Base-by-base conservation (phyloP, 352 stramenopile species). In the Phytophthora rubi region DNA sequence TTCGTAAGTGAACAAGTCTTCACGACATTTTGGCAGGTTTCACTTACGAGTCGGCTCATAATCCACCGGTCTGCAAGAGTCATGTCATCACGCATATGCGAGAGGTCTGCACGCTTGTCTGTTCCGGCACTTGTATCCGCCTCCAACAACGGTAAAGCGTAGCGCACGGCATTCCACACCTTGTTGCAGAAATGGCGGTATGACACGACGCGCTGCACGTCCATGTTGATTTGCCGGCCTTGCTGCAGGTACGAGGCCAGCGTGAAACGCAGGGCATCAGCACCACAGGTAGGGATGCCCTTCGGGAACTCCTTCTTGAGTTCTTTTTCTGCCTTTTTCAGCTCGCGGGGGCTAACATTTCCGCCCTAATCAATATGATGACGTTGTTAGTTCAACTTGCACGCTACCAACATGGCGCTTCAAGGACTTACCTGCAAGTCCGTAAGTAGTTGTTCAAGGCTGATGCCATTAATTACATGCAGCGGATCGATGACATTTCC, bases 401-500 rank as follows among this genome's bases (percentile, higher is more conserved):
- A 51, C n/a, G 7, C 7, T 51, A 51, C 10, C n/a, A 26, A 8
- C 2, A 16, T 26, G n/a, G 2, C n/a, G 7, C 16, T 51, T 32
- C 7, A 12, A n/a, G 12, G 13, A 6, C 39, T 47, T 77, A 85
- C 88, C 67, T 97, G 82, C 16, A 99, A 84, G 73, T 98, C 97
- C 3, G 81, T 72, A 39, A 99, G 81, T 48, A 99, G 79, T 26
- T 90, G 77, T 8, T 98, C 86, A 2, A 99, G 88, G 16, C 85
- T 94, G 66, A 98, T 99, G 54, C 98, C 98, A 70, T 97, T 82
- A 62, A 99, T 99, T 5, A 99, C 91, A 75, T 99, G 96, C 35
- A 99, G 82, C 16, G 98, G 98, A 74, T 99, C 98, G 56, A 99
- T 99, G 28, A 99, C 98, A 73, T 99, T 99, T 57, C 98, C 98